phyloP scores from a whole-genome alignment of 2,329 filamentous ascomycete species.

The Diplodia mutila region DNA sequence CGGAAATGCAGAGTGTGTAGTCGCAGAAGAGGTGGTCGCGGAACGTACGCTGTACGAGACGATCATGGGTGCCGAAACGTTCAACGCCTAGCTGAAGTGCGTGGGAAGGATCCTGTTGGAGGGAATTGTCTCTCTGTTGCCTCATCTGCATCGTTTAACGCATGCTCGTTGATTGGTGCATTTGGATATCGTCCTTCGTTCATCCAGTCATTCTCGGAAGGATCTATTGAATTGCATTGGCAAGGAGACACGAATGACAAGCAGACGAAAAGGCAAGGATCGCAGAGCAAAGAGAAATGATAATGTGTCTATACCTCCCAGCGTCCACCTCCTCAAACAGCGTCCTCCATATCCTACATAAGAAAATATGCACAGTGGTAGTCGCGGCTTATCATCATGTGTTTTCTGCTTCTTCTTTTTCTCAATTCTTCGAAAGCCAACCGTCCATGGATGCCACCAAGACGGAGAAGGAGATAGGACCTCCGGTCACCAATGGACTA shows the following conservation, averaged over 20 bases:
- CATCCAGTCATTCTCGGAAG: not conserved
- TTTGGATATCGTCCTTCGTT: not conserved
- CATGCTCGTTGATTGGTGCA: not conserved
- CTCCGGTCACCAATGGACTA: not conserved
- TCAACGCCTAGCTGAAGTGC: not conserved
- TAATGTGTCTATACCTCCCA: constrained; percentile 1
- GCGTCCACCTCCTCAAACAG: not conserved
- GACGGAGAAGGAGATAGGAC: not conserved
- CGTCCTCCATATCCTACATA: constrained; percentile 13
- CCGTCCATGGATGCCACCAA: not conserved
- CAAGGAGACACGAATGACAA: not conserved
- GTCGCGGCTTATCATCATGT: constrained; percentile 7
- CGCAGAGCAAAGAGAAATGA: not conserved
- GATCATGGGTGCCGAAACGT: not conserved
- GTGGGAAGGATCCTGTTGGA: not conserved
- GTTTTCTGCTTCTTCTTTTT: not conserved
- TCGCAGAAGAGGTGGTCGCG: not conserved
- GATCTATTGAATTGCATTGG: not conserved
- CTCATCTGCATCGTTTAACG: not conserved
- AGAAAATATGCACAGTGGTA: constrained; percentile 16
- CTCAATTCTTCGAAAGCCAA: not conserved
- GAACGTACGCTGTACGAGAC: not conserved
- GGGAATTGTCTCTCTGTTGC: not conserved
- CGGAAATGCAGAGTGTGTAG: not conserved
- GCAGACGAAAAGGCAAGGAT: not conserved